phyloP scores from a whole-genome alignment of 495 filamentous ascomycete genomes.

The Haplographium delicatum region DNA sequence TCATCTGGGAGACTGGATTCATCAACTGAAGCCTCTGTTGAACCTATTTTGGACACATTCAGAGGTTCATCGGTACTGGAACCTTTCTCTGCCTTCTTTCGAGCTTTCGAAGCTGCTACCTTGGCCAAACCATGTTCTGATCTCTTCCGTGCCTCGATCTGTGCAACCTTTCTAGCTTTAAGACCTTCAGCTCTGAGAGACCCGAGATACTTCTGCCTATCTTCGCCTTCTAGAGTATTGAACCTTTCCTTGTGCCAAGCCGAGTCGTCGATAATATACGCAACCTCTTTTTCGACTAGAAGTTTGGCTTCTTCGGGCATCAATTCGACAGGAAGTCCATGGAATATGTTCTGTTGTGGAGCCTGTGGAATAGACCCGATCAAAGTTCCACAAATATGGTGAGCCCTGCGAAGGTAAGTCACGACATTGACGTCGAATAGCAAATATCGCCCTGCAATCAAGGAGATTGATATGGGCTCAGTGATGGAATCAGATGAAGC shows the following conservation, averaged over 20 bases:
- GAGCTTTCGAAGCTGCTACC: conserved; percentile 7
- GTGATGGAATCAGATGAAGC: conserved; percentile 9
- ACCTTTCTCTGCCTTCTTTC: conserved; percentile 7
- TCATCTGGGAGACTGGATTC: conserved; percentile 8
- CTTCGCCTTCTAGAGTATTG: conserved; percentile 23
- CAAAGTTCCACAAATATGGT: conserved; percentile 85
- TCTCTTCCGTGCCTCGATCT: conserved; percentile 5
- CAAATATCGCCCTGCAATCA: conserved; percentile 74
- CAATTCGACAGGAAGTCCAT: conserved; percentile 81
- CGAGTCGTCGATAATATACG: conserved; percentile 73
- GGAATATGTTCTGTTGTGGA: conserved; percentile 91
- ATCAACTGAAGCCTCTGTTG: conserved; percentile 30
- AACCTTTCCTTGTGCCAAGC: conserved; percentile 50
- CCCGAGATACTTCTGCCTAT: conserved; percentile 23
- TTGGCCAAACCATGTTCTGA: conserved; percentile 11
- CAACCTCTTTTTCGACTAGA: conserved; percentile 74
- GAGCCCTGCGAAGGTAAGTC: conserved; percentile 69
- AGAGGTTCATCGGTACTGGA: background rate
- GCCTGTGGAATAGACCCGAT: conserved; percentile 84
- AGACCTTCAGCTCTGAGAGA: conserved; percentile 22
- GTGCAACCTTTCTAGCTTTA: conserved; percentile 17
- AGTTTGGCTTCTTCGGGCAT: conserved; percentile 85
- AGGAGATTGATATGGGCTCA: conserved; percentile 66
- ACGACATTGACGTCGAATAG: conserved; percentile 83
- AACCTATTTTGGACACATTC: conserved; percentile 2